Evolutionary conservation across 768 basidiomycete species (phyloP), one percentile per base, ranked within the genome.

Genomic region (Atractiella rhizophila): DNA sequence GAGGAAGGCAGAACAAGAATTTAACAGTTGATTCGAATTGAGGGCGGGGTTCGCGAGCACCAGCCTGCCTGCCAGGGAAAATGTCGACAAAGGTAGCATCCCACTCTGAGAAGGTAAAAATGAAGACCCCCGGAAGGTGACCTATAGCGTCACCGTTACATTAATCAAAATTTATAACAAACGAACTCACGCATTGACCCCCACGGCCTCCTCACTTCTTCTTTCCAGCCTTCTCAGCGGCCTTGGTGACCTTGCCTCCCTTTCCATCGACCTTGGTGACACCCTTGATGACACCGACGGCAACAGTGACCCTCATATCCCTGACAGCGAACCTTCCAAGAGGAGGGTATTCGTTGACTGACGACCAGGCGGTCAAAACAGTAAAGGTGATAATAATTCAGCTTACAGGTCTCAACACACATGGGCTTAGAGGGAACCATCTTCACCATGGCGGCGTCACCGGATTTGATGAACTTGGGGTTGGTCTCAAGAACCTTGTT

Each of bases 381-480:
- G n/a, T n/a, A n/a, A n/a, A n/a, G n/a, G n/a, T n/a, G n/a, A n/a
- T n/a, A n/a, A n/a, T n/a, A n/a, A 12, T 30, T 12, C 12, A 30
- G 29, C n/a, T 45, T 16, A 48, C 52, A 54, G 29, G 48, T 37
- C 51, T 54, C 51, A 28, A 51, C 52, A 27, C 35, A 54, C 49
- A 55, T 51, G 35, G 52, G 52, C 51, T 55, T 53, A 27, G 51
- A 50, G 41, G 54, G 54, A 25, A 55, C 32, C 52, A 55, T 55
- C 54, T 91, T 91, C 67, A 83, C 85, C 57, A 98, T 98, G 69
- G 78, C 81, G 49, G 88, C 83, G 67, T 98, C 91, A 64, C 91
- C 91, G 45, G 82, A 86, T 71, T 94, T 98, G 73, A 98, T 78
- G 64, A 82, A 85, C 65, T 98, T 98, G 65, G 91, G 91, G 42